Conservation (phyloP, 139 green algal species). For the Pseudopediastrum boryanum region DNA sequence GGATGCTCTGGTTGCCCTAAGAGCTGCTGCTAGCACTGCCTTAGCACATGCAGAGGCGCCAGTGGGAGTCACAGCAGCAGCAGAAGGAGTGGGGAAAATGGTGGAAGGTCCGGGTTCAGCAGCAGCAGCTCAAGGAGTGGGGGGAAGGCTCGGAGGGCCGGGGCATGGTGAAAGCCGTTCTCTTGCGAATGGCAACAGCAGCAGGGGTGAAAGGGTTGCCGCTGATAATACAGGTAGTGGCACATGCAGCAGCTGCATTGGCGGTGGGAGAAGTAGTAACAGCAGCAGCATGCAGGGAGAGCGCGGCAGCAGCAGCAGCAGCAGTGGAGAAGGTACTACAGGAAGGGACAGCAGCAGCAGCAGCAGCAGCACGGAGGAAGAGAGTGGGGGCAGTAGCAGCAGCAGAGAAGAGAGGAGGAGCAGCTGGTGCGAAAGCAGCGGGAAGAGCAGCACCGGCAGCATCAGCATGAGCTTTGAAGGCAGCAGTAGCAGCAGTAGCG, state of each 20-base stretch:
- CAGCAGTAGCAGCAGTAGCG: constrained; percentile 17
- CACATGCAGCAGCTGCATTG: not conserved
- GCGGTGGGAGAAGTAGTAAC: not conserved
- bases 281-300: not conserved
- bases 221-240: not conserved
- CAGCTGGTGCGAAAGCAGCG: constrained; percentile 4
- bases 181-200: not conserved
- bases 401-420: not conserved
- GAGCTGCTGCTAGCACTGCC: no score
- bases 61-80: not conserved
- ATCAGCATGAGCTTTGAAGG: not conserved
- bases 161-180: not conserved
- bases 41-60: not conserved
- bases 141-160: no score
- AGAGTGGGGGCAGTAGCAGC: not conserved
- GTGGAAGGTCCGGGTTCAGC: no score
- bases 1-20: not conserved
- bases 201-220: not conserved
- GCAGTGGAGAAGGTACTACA: not conserved
- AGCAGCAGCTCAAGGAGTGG: not conserved
- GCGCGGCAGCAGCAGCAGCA: constrained; percentile 8
- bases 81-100: not conserved
- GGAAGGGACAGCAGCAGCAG: not conserved
- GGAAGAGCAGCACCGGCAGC: not conserved
- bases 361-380: constrained; percentile 3